A percentile compares a stretch with the other conserved stretches of the same genome.
Conservation (phyloP, 768 basidiomycete species). For the Macrolepiota albuminosa region DNA sequence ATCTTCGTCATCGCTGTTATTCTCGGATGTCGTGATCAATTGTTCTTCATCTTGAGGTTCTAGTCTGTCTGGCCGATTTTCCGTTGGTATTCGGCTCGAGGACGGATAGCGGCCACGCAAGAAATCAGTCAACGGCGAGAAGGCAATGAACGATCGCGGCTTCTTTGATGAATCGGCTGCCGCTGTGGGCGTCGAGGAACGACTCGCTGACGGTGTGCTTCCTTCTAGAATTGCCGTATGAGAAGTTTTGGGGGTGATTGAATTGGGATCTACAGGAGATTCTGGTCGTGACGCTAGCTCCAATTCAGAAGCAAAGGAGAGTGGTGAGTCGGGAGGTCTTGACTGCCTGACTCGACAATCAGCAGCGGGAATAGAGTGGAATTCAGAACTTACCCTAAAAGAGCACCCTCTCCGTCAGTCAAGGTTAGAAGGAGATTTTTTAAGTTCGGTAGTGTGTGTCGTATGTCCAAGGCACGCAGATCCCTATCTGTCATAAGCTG, state of each 20-base stretch:
- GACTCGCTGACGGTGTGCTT: constrained; percentile 45
- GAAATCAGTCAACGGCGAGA: constrained; percentile 61
- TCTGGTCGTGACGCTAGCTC: constrained; percentile 16
- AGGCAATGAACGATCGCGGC: constrained; percentile 48
- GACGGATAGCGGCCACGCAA: constrained; percentile 59
- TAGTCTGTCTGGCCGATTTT: constrained; percentile 11
- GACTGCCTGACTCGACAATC: constrained; percentile 18
- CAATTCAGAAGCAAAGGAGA: constrained; percentile 22
- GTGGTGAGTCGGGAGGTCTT: constrained; percentile 21
- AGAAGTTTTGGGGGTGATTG: constrained; percentile 34
- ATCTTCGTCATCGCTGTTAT: constrained; percentile 35
- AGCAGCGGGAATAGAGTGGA: constrained; percentile 9
- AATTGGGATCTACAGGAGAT: constrained; percentile 20
- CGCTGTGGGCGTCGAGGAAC: constrained; percentile 53
- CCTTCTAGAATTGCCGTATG: constrained; percentile 23
- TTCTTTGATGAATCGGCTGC: constrained; percentile 34
- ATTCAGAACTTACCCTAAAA: constrained; percentile 37
- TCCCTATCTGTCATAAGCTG: constrained; percentile 92
- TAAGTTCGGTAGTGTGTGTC: constrained; percentile 94
- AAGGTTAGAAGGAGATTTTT: constrained; percentile 89
- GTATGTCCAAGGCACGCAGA: constrained; percentile 84
- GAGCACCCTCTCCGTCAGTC: constrained; percentile 59
- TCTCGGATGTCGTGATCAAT: constrained; percentile 10
- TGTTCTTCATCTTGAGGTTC: constrained; percentile 13
- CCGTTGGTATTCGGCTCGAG: constrained; percentile 23